Evolutionary conservation across 1,284 basidiomycete genomes (phyloP).

Genomic region (Fomitopsis pinicola): DNA sequence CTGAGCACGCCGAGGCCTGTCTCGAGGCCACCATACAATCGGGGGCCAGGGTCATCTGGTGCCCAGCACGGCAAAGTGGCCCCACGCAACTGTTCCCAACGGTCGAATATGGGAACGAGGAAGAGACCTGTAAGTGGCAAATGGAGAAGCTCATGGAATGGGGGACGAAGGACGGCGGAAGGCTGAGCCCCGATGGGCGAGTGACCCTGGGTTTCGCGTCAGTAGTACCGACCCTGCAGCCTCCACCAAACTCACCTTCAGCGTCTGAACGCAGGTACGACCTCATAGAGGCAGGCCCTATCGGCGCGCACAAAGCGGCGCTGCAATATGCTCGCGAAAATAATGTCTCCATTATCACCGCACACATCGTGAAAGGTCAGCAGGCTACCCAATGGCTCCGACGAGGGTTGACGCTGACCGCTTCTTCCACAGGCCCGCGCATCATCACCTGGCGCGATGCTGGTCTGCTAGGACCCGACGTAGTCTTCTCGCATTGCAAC

Average conservation of each 20-base stretch:
- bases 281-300: conserved; percentile 13
- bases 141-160: conserved; percentile 24
- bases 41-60: conserved; percentile 27
- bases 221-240: conserved; percentile 3
- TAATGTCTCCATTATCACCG: conserved; percentile 22
- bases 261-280: conserved; percentile 18
- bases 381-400: not conserved
- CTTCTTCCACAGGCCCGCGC: conserved; percentile 10
- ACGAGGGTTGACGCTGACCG: not conserved
- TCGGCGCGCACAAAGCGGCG: conserved; percentile 18
- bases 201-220: conserved; percentile 31
- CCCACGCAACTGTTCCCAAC: conserved; percentile 22
- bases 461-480: conserved; percentile 26
- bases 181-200: conserved; percentile 25
- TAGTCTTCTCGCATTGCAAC: conserved; percentile 33
- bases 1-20: conserved; percentile 25
- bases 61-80: conserved; percentile 24
- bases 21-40: conserved; percentile 26
- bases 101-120: conserved; percentile 23
- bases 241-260: not conserved
- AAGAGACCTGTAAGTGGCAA: conserved; percentile 25
- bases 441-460: conserved; percentile 24
- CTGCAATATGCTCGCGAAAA: conserved; percentile 21
- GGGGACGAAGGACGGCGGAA: conserved; percentile 22
- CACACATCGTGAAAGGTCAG: conserved; percentile 26